A percentile compares a stretch with the other conserved stretches of the same genome.
Conservation (phyloP, 306 rosid species). For the Sesbania bispinosa region DNA sequence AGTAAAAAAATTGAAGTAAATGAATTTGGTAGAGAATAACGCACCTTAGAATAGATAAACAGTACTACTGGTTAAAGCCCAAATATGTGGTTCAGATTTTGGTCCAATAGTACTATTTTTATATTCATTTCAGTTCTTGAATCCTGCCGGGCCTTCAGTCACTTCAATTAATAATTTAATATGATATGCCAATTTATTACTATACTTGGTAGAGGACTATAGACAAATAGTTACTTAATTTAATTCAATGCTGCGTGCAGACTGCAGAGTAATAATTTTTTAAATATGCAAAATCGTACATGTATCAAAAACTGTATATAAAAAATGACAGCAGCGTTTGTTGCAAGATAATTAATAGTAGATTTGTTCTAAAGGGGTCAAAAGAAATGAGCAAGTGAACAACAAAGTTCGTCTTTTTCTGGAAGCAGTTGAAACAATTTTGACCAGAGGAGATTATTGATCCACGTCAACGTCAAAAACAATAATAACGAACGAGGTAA, state of each 20-base stretch:
- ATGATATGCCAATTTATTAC: neutral
- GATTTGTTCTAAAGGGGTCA: slow-evolving; percentile 14
- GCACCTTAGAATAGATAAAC: neutral
- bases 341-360: neutral
- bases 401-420: neutral
- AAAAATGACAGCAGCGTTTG: neutral
- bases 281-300: neutral
- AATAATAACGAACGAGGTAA: slow-evolving; percentile 17
- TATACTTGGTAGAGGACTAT: neutral
- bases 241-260: neutral
- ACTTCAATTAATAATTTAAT: too few species aligned
- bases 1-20: neutral
- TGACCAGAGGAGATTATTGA: slow-evolving; percentile 14
- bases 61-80: neutral
- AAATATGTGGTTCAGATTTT: neutral
- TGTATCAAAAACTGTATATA: neutral
- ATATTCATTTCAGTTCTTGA: neutral
- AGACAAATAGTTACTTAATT: too few species aligned
- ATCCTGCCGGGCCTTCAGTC: too few species aligned
- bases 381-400: neutral
- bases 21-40: neutral
- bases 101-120: neutral
- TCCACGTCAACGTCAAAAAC: slow-evolving; percentile 19
- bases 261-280: neutral
- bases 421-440: slow-evolving; percentile 22